phyloP scores from a whole-genome alignment of 345 rosid species.

The Citrus reticulata region DNA sequence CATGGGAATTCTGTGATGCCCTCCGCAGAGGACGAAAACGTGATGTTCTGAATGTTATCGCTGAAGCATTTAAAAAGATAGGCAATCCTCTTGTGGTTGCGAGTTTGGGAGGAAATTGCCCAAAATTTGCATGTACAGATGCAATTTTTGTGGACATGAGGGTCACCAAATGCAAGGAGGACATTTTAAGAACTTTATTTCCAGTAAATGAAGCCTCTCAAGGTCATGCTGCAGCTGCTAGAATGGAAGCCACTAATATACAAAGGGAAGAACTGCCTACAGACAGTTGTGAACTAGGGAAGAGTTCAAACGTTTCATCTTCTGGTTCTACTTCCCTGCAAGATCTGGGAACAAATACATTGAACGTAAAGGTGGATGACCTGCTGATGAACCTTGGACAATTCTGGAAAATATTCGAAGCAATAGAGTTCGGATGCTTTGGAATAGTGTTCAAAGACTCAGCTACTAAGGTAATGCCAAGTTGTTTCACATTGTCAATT shows the following conservation, averaged over 20 bases:
- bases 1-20: constrained; percentile 12
- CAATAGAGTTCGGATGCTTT: not conserved
- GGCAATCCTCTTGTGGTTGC: constrained; percentile 33
- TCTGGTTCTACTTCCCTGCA: not conserved
- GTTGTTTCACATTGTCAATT: not conserved
- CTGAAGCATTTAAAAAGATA: constrained; percentile 26
- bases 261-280: not conserved
- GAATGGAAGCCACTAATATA: not conserved
- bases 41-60: not conserved
- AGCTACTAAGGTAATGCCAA: constrained; percentile 8
- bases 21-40: constrained; percentile 1
- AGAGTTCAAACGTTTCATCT: constrained; percentile 1
- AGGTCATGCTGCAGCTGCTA: not conserved
- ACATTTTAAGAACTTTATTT: constrained; percentile 18
- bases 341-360: not conserved
- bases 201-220: constrained; percentile 8
- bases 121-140: constrained; percentile 1
- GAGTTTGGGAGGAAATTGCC: not conserved
- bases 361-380: not conserved
- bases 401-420: constrained; percentile 15
- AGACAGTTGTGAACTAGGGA: not conserved
- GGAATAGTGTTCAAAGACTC: not conserved
- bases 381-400: not conserved
- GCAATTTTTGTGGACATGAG: constrained; percentile 36
- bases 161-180: constrained; percentile 18